A percentile compares a stretch with the other conserved stretches of the same genome.
These are phyloP conservation scores for Paramyrothecium sp. DNA, from an alignment of 2,329 filamentous ascomycete species.

Conservation along the genomic window DNA sequence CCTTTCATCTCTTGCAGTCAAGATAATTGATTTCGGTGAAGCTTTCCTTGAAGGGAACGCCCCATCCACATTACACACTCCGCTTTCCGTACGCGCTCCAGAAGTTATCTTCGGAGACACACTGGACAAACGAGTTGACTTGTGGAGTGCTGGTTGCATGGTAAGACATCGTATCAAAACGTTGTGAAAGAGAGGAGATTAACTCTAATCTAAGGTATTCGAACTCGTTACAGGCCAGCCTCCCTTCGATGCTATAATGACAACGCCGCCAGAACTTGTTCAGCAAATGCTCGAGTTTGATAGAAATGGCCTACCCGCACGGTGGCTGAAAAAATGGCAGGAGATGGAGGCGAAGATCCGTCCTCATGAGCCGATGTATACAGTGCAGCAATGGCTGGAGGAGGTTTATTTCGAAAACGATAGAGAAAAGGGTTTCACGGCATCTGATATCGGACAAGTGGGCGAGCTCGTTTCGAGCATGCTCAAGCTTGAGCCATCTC, in stretches of 20 bases:
- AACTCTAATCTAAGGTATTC: slow-evolving; percentile 12
- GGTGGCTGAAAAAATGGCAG: slow-evolving; percentile 13
- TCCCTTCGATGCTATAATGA: slow-evolving; percentile 15
- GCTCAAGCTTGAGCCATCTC: slow-evolving; percentile 16
- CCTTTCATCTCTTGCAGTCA: slow-evolving; percentile 4
- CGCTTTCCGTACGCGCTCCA: slow-evolving; percentile 13
- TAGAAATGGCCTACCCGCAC: slow-evolving; percentile 9
- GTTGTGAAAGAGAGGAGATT: neutral
- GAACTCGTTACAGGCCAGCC: slow-evolving; percentile 20
- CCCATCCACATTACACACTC: slow-evolving; percentile 10
- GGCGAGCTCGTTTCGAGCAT: slow-evolving; percentile 7
- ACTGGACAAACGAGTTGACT: slow-evolving; percentile 14
- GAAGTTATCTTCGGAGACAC: slow-evolving; percentile 17
- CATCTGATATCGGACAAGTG: slow-evolving; percentile 2
- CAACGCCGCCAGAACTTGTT: slow-evolving; percentile 9
- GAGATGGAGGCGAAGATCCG: slow-evolving; percentile 2
- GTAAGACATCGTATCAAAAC: slow-evolving; percentile 5
- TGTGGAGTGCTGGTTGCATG: slow-evolving; percentile 18
- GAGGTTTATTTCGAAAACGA: slow-evolving; percentile 12
- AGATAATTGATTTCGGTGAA: slow-evolving; percentile 20
- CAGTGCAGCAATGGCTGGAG: slow-evolving; percentile 13
- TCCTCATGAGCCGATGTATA: neutral
- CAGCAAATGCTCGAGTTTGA: slow-evolving; percentile 13
- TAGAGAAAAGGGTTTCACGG: slow-evolving; percentile 6
- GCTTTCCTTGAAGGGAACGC: slow-evolving; percentile 8